Conservation (phyloP, 345 rosid genomes). For the Physaria fendleri region DNA sequence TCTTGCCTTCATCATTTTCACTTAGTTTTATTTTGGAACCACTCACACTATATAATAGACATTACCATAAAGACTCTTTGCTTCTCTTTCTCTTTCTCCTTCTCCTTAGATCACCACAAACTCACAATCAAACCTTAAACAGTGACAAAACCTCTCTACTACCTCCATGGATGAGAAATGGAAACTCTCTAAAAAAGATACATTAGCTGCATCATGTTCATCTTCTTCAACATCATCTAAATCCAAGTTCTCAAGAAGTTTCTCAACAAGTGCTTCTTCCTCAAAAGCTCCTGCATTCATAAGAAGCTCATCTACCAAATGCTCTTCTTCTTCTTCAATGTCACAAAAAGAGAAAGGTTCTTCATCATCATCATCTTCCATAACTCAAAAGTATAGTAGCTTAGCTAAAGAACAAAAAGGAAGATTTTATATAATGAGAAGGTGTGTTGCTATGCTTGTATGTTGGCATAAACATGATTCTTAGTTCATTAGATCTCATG, state of each 20-base stretch:
- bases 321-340: conserved; percentile 22
- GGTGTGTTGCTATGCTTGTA: conserved; percentile 98
- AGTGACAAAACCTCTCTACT: conserved; percentile 1
- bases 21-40: neutral
- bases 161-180: conserved; percentile 69
- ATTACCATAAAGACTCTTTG: conserved; percentile 2
- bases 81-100: neutral
- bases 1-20: neutral
- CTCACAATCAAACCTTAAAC: conserved; percentile 24
- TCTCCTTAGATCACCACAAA: conserved; percentile 14
- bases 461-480: conserved; percentile 96
- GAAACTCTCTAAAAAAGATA: conserved; percentile 54
- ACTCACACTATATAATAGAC: conserved; percentile 12
- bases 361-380: no score
- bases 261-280: conserved; percentile 61
- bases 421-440: conserved; percentile 88
- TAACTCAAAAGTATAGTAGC: conserved; percentile 67
- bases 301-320: conserved; percentile 50
- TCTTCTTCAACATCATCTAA: conserved; percentile 37
- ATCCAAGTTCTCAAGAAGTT: conserved; percentile 53
- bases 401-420: conserved; percentile 94
- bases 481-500: conserved; percentile 29
- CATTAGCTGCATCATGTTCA: conserved; percentile 26
- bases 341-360: conserved; percentile 58
- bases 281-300: conserved; percentile 48